phyloP scores from a whole-genome alignment of 83 land plant genomes.

The Diphasiastrum complanatum region DNA sequence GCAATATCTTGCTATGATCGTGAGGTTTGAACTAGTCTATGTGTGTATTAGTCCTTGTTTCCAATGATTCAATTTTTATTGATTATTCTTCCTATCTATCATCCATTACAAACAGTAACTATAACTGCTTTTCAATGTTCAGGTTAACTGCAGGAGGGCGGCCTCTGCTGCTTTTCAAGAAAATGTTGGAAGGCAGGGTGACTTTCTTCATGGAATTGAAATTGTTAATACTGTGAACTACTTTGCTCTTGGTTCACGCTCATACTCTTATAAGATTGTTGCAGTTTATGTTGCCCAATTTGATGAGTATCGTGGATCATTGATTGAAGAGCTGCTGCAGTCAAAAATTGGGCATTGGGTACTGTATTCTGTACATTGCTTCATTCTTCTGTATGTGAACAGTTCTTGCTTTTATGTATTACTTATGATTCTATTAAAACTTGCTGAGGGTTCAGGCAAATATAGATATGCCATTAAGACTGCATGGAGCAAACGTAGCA shows the following conservation, averaged over 20 bases:
- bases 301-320: conserved; percentile 61
- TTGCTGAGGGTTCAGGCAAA: too few species aligned
- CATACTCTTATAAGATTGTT: conserved; percentile 72
- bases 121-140: too few species aligned
- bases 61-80: not conserved
- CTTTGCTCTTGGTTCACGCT: conserved; percentile 82
- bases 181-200: conserved; percentile 97
- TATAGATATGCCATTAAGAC: too few species aligned
- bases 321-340: conserved; percentile 69
- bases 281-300: conserved; percentile 74
- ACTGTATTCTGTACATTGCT: conserved; percentile 24
- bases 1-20: conserved; percentile 94
- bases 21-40: conserved; percentile 49
- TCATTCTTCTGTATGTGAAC: too few species aligned
- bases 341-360: conserved; percentile 91
- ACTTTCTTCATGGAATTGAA: conserved; percentile 90
- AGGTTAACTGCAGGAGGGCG: conserved; percentile 99
- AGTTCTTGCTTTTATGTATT: too few species aligned
- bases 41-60: not conserved
- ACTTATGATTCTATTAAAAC: too few species aligned
- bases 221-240: conserved; percentile 91
- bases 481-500: too few species aligned
- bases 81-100: conserved; percentile 2
- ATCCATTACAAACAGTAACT: too few species aligned
- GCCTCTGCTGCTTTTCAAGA: conserved; percentile 99